A percentile compares a stretch with the other conserved stretches of the same genome.
Evolutionary conservation across 2,329 filamentous ascomycete species (phyloP).

Genomic region (Dothistroma pini): DNA sequence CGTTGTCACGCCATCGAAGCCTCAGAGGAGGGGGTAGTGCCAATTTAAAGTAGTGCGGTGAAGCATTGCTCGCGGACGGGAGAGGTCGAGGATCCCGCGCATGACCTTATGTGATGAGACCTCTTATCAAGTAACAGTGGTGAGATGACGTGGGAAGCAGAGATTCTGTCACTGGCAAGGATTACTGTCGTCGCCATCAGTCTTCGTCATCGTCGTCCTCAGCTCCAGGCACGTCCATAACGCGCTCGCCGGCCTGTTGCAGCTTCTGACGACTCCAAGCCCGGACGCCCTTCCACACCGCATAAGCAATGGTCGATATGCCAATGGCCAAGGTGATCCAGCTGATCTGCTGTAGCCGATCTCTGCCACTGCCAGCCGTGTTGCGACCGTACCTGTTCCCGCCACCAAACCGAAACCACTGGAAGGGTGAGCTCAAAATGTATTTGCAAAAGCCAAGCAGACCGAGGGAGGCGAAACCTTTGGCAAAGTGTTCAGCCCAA

Average conservation of each 20-base stretch:
- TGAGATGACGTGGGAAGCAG: background rate
- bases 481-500: conserved; percentile 82
- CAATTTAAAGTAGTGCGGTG: conserved; percentile 95
- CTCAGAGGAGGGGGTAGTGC: conserved; percentile 59
- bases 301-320: conserved; percentile 74
- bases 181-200: conserved; percentile 15
- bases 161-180: conserved; percentile 6
- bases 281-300: conserved; percentile 77
- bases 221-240: conserved; percentile 73
- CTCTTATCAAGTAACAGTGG: background rate
- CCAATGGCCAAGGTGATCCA: conserved; percentile 78
- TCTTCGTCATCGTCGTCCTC: conserved; percentile 54
- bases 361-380: conserved; percentile 60
- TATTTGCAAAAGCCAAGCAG: conserved; percentile 81
- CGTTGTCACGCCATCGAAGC: conserved; percentile 79
- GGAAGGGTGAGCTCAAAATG: conserved; percentile 68
- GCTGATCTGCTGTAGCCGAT: conserved; percentile 73
- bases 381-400: conserved; percentile 47
- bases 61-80: conserved; percentile 3
- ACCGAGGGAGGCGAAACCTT: conserved; percentile 86
- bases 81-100: background rate
- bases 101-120: background rate
- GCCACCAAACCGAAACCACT: conserved; percentile 68
- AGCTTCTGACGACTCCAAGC: conserved; percentile 69
- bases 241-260: conserved; percentile 71